Evolutionary conservation across 2,329 filamentous ascomycete species (phyloP).

Genomic region (Verticillium isaacii): DNA sequence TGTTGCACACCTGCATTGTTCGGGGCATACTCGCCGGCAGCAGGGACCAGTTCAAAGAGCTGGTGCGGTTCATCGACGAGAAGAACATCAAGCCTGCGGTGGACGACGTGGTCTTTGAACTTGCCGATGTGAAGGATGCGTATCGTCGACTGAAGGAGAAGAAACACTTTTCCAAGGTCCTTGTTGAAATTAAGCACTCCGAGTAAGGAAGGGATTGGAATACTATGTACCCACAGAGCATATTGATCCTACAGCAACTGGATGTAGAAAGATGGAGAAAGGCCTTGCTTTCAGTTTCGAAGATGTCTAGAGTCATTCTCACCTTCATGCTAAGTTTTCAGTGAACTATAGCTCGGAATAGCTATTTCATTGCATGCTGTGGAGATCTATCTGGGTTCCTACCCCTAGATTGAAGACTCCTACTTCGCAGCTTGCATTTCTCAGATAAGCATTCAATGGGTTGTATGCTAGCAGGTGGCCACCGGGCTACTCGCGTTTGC

Average conservation of each 20-base stretch:
- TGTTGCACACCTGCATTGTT: slow-evolving; percentile 20
- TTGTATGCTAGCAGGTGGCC: too few species aligned
- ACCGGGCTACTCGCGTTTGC: too few species aligned
- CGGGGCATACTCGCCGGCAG: slow-evolving; percentile 23
- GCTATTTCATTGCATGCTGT: too few species aligned
- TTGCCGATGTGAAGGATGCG: slow-evolving; percentile 24
- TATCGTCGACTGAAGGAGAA: slow-evolving; percentile 24
- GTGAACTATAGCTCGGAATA: too few species aligned
- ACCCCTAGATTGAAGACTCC: too few species aligned
- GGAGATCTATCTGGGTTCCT: too few species aligned
- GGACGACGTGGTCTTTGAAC: slow-evolving; percentile 23
- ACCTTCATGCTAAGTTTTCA: too few species aligned
- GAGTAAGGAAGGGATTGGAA: neutral
- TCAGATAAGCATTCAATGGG: too few species aligned
- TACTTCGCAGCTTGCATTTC: too few species aligned
- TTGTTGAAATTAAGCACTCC: slow-evolving; percentile 21
- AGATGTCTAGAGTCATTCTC: neutral
- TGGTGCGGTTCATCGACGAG: slow-evolving; percentile 25
- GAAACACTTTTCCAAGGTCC: slow-evolving; percentile 31
- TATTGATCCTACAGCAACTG: too few species aligned
- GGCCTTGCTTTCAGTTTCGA: neutral
- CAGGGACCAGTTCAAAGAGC: slow-evolving; percentile 20
- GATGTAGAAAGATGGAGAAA: too few species aligned
- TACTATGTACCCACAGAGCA: too few species aligned
- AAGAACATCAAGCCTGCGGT: slow-evolving; percentile 22